phyloP scores from a whole-genome alignment of 192 early-diverging fungal species.

The Spinellus fusiger region DNA sequence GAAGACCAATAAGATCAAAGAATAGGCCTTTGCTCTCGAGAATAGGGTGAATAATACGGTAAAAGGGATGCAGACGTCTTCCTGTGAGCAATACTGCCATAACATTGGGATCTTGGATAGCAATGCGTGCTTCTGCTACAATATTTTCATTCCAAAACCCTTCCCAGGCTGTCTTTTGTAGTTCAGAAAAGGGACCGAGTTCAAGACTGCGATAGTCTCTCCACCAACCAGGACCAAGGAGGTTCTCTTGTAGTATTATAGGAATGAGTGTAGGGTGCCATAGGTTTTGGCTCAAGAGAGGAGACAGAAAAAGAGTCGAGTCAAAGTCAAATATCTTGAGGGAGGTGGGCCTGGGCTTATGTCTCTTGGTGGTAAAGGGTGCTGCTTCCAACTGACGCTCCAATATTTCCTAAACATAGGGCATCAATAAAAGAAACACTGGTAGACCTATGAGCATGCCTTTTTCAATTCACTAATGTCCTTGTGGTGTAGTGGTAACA shows the following conservation, averaged over 20 bases:
- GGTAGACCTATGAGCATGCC: too few relatives aligned
- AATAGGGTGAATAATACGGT: slow-evolving; percentile 7
- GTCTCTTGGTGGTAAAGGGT: neutral
- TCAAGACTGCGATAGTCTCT: slow-evolving; percentile 23
- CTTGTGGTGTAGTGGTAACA: too few relatives aligned
- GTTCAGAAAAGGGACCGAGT: slow-evolving; percentile 7
- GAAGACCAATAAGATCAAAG: slow-evolving; percentile 25
- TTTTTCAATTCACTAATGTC: too few relatives aligned
- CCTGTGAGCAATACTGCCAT: slow-evolving; percentile 26
- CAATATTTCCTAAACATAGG: slow-evolving; percentile 8
- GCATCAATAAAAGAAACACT: too few relatives aligned
- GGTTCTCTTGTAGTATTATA: slow-evolving; percentile 5
- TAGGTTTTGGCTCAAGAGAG: slow-evolving; percentile 9
- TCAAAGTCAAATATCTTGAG: slow-evolving; percentile 30
- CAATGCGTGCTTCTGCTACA: slow-evolving; percentile 12
- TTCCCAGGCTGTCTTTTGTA: slow-evolving; percentile 20
- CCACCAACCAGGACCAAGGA: slow-evolving; percentile 30
- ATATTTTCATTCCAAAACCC: slow-evolving; percentile 28
- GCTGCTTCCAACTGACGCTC: slow-evolving; percentile 6
- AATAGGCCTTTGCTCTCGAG: slow-evolving; percentile 8
- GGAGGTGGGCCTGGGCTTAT: slow-evolving; percentile 2
- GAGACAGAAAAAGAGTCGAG: slow-evolving; percentile 28
- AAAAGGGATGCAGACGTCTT: slow-evolving; percentile 26
- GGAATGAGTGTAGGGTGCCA: slow-evolving; percentile 8
- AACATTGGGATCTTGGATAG: slow-evolving; percentile 12